Conservation (phyloP, 2,329 filamentous ascomycete species). For the Coniochaeta hoffmannii region DNA sequence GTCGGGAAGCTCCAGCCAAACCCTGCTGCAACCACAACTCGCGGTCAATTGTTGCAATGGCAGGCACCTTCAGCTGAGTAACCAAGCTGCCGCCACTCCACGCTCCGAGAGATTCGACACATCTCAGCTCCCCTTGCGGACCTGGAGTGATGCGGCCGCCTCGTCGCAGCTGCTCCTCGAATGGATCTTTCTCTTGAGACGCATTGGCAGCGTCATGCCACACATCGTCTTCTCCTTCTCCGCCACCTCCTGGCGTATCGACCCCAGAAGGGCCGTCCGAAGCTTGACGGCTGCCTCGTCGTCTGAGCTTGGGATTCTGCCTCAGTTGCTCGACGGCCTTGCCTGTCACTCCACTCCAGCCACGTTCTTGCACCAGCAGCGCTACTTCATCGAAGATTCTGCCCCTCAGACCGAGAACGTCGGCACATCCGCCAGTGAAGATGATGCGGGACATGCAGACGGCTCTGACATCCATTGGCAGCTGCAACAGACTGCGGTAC, state of each 20-base stretch:
- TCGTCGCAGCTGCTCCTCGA: slow-evolving; percentile 49
- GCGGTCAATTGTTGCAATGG: slow-evolving; percentile 62
- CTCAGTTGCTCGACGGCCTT: slow-evolving; percentile 54
- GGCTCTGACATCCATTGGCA: slow-evolving; percentile 76
- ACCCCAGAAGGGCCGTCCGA: slow-evolving; percentile 12
- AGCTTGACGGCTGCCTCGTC: slow-evolving; percentile 18
- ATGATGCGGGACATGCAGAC: slow-evolving; percentile 84
- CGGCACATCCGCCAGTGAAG: slow-evolving; percentile 74
- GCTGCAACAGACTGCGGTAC: slow-evolving; percentile 65
- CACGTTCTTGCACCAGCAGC: slow-evolving; percentile 55
- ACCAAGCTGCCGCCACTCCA: slow-evolving; percentile 70
- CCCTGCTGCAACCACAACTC: slow-evolving; percentile 67
- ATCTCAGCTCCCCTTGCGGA: slow-evolving; percentile 52
- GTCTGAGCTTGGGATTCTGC: slow-evolving; percentile 34
- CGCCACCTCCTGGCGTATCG: slow-evolving; percentile 8
- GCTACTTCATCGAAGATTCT: slow-evolving; percentile 71
- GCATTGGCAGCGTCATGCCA: slow-evolving; percentile 35
- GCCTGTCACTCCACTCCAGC: slow-evolving; percentile 72
- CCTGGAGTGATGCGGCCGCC: slow-evolving; percentile 23
- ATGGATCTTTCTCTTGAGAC: slow-evolving; percentile 43
- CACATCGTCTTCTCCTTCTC: slow-evolving; percentile 24
- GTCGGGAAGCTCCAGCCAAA: slow-evolving; percentile 49
- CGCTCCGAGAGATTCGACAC: slow-evolving; percentile 61
- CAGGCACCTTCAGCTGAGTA: slow-evolving; percentile 59
- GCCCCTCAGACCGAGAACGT: slow-evolving; percentile 70